These are phyloP conservation scores for Pyricularia pennisetigena DNA, from an alignment of 2,329 filamentous ascomycete species.

Conservation along the genomic window DNA sequence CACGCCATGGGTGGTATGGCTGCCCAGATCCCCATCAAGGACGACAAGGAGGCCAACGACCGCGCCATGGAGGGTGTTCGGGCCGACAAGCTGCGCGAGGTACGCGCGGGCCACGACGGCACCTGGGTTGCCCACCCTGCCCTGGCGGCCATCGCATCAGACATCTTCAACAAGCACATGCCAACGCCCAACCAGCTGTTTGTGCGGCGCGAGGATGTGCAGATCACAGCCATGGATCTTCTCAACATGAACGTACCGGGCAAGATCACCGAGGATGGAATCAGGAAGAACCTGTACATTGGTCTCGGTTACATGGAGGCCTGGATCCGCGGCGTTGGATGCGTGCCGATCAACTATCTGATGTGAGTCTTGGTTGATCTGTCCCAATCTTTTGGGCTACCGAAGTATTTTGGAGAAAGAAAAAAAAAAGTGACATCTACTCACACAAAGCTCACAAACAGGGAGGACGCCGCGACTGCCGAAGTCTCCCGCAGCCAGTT, in stretches of 20 bases:
- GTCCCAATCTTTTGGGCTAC: background rate
- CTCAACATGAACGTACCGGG: conserved; percentile 98
- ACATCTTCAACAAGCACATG: conserved; percentile 98
- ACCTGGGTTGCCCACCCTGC: conserved; percentile 98
- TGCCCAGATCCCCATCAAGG: conserved; percentile 97
- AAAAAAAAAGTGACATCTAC: no score
- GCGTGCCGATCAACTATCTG: conserved; percentile 93
- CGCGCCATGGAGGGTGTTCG: conserved; percentile 88
- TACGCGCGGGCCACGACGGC: conserved; percentile 85
- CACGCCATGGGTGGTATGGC: conserved; percentile 99
- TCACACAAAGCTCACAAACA: conserved; percentile 15
- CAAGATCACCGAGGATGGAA: conserved; percentile 83
- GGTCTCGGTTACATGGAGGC: conserved; percentile 98
- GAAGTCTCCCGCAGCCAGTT: conserved; percentile 92
- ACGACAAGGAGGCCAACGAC: conserved; percentile 83
- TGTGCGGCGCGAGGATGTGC: conserved; percentile 79
- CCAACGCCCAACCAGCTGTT: conserved; percentile 96
- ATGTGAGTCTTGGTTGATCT: conserved; percentile 46
- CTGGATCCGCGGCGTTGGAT: conserved; percentile 90
- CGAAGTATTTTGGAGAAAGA: no score
- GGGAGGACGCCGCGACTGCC: conserved; percentile 91
- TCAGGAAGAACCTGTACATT: conserved; percentile 96
- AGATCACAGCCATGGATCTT: conserved; percentile 78
- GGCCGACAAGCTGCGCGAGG: conserved; percentile 93
- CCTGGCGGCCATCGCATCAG: conserved; percentile 75